A percentile compares a stretch with the other conserved stretches of the same genome.
Evolutionary conservation across 2,329 filamentous ascomycete genomes (phyloP).

Genomic region (Tolypocladium cylindrosporum): DNA sequence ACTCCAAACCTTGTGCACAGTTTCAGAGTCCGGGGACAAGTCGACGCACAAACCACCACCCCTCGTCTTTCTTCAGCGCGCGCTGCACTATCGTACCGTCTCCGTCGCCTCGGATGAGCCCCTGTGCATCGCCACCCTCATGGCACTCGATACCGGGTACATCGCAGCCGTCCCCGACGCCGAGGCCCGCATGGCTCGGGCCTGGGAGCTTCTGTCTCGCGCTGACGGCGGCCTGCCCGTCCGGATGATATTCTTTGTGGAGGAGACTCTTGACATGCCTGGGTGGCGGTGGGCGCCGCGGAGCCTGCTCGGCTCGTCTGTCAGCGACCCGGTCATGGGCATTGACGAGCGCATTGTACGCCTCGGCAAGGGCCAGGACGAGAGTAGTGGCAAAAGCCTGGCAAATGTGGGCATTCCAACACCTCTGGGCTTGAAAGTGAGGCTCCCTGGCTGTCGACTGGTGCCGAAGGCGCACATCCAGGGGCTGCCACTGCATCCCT

Average conservation of each 20-base stretch:
- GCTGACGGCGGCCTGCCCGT: conserved; percentile 8
- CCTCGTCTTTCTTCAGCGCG: conserved; percentile 11
- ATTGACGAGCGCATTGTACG: conserved; percentile 9
- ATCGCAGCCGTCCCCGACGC: conserved; percentile 5
- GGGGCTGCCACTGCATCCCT: conserved; percentile 7
- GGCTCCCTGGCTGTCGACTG: conserved; percentile 6
- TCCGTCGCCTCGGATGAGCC: conserved; percentile 18
- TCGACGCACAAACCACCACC: not conserved
- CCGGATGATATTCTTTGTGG: conserved; percentile 12
- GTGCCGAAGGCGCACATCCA: not conserved
- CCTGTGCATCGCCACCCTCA: conserved; percentile 18
- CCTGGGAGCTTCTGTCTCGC: conserved; percentile 12
- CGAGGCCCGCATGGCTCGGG: conserved; percentile 11
- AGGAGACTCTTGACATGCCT: conserved; percentile 9
- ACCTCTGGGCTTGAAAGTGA: conserved; percentile 7
- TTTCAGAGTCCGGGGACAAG: not conserved
- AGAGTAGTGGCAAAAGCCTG: not conserved
- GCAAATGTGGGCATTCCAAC: conserved; percentile 6
- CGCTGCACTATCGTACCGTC: conserved; percentile 16
- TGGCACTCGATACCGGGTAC: conserved; percentile 12
- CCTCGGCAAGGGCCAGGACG: not conserved
- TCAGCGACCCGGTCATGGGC: conserved; percentile 7
- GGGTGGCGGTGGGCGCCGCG: conserved; percentile 18
- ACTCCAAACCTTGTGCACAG: conserved; percentile 6
- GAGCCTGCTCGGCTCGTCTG: conserved; percentile 9